phyloP scores from a whole-genome alignment of 305 asterid species.

The Fraxinus ornus region DNA sequence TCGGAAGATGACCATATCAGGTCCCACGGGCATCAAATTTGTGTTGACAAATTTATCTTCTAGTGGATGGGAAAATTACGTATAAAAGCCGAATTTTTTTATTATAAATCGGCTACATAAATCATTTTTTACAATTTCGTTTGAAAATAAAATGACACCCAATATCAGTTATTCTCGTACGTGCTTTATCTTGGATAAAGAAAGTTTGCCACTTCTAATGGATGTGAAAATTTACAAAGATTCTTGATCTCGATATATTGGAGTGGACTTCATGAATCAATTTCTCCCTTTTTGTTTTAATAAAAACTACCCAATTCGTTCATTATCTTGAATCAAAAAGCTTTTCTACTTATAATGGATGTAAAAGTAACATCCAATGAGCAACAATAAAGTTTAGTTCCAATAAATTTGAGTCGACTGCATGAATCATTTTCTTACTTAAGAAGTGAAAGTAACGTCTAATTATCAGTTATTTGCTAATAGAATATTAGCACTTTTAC shows the following conservation, averaged over 20 bases:
- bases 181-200: neutral
- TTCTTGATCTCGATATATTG: slow-evolving; percentile 17
- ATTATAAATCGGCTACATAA: neutral
- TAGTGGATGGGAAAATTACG: neutral
- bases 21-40: neutral
- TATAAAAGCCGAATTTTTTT: neutral
- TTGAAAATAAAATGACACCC: neutral
- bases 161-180: neutral
- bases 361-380: slow-evolving; percentile 30
- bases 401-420: neutral
- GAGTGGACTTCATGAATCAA: too few relatives aligned
- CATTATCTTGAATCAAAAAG: neutral
- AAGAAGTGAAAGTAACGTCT: neutral
- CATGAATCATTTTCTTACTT: neutral
- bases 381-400: neutral
- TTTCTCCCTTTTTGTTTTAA: neutral
- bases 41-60: neutral
- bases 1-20: neutral
- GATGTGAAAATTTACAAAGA: slow-evolving; percentile 20
- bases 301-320: neutral
- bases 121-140: neutral
- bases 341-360: slow-evolving; percentile 23
- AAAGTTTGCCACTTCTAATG: slow-evolving; percentile 25
- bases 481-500: slow-evolving; percentile 30
- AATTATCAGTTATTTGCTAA: neutral